A percentile compares a stretch with the other conserved stretches of the same genome.
Conservation (phyloP, 2,329 filamentous ascomycete genomes). For the Aspergillus sp. region DNA sequence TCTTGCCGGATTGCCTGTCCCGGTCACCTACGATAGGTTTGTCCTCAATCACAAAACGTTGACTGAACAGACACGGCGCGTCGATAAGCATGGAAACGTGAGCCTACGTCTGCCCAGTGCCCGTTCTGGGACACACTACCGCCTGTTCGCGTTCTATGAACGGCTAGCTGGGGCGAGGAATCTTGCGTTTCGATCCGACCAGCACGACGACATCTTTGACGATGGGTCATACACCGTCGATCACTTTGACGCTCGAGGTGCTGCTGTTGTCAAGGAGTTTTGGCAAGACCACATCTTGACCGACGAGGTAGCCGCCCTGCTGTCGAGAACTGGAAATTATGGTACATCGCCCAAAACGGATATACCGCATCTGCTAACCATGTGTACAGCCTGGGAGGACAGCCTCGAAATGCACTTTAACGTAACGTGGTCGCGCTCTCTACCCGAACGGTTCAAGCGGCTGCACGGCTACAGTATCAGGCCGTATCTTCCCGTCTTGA, state of each 20-base stretch:
- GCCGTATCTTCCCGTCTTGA: constrained; percentile 38
- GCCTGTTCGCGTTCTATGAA: constrained; percentile 3
- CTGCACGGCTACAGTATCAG: constrained; percentile 40
- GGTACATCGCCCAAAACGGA: background rate
- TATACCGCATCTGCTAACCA: background rate
- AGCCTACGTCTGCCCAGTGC: background rate
- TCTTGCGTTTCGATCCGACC: background rate
- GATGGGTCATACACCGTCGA: constrained; percentile 12
- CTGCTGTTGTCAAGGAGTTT: background rate
- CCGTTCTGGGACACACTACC: background rate
- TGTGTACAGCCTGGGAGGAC: constrained; percentile 27
- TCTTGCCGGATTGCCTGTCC: background rate
- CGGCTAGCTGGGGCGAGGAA: background rate
- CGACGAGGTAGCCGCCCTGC: background rate
- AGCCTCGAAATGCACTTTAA: constrained; percentile 38
- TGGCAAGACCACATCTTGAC: constrained; percentile 9
- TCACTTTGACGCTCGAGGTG: constrained; percentile 6
- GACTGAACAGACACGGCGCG: background rate
- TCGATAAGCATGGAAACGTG: background rate
- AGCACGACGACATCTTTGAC: background rate
- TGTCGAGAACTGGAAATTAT: constrained; percentile 7
- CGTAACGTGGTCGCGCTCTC: constrained; percentile 43
- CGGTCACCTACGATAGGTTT: background rate
- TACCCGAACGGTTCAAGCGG: constrained; percentile 36
- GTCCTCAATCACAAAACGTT: background rate